Conservation (phyloP, 2,329 filamentous ascomycete genomes). For the Celoporthe dispersa region DNA sequence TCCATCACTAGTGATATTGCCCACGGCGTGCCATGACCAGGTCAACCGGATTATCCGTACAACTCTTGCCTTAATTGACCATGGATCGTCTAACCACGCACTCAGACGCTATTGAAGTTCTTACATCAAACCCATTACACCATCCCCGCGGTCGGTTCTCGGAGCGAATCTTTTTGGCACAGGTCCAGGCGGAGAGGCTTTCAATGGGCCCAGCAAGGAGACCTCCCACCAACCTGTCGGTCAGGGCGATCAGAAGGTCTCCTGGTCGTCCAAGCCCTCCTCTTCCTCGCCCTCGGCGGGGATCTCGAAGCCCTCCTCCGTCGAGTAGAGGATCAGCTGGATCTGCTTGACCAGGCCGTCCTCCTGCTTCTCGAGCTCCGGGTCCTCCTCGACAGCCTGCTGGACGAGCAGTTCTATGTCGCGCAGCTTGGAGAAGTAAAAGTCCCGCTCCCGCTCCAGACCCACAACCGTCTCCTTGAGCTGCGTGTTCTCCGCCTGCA, state of each 20-base stretch:
- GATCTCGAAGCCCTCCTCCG: slow-evolving; percentile 91
- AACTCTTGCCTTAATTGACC: background rate
- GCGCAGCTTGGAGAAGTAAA: slow-evolving; percentile 98
- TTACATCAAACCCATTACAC: slow-evolving; percentile 15
- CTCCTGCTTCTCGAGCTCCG: slow-evolving; percentile 92
- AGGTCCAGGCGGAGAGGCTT: background rate
- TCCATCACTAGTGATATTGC: slow-evolving; percentile 19
- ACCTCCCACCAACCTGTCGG: background rate
- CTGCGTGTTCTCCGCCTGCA: slow-evolving; percentile 83
- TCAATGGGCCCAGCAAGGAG: background rate
- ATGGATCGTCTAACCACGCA: background rate
- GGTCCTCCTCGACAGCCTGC: slow-evolving; percentile 88
- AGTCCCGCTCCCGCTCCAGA: slow-evolving; percentile 93
- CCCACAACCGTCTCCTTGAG: slow-evolving; percentile 96
- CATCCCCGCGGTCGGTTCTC: background rate
- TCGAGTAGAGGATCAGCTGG: slow-evolving; percentile 95
- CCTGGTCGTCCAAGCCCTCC: slow-evolving; percentile 74
- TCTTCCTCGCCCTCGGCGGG: slow-evolving; percentile 79
- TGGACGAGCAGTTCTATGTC: slow-evolving; percentile 97
- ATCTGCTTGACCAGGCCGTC: slow-evolving; percentile 93
- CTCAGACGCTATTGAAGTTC: slow-evolving; percentile 14
- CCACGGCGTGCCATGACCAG: slow-evolving; percentile 11
- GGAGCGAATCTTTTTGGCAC: background rate
- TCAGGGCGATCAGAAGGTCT: slow-evolving; percentile 66
- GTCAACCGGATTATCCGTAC: slow-evolving; percentile 3